phyloP scores from a whole-genome alignment of 2,329 filamentous ascomycete species.

The Cytospora chrysosperma region DNA sequence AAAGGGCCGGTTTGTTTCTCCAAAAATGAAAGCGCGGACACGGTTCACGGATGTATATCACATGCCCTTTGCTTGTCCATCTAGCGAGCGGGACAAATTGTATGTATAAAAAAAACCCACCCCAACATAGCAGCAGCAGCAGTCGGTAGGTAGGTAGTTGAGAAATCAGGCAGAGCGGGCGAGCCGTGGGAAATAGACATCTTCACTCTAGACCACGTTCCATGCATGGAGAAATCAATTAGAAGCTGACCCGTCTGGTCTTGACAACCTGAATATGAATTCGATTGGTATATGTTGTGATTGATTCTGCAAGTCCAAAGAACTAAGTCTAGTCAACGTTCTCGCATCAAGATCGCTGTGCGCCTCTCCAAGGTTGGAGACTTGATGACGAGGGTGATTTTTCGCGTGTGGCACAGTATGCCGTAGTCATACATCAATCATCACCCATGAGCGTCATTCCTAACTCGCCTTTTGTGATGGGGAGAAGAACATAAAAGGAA shows the following conservation, averaged over 20 bases:
- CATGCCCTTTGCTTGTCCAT: neutral
- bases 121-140: conserved; percentile 12
- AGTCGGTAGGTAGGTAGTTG: no score
- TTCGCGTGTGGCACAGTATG: conserved; percentile 8
- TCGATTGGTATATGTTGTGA: neutral
- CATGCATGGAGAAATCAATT: neutral
- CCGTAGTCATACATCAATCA: conserved; percentile 18
- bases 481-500: neutral
- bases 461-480: no score
- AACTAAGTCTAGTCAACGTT: neutral
- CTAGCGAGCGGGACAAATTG: neutral
- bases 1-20: neutral
- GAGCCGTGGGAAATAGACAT: conserved; percentile 21
- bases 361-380: neutral
- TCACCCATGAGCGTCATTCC: neutral
- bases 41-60: neutral
- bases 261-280: no score
- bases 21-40: conserved; percentile 2
- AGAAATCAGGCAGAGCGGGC: conserved; percentile 5
- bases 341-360: neutral
- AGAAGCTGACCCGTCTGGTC: neutral
- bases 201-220: conserved; percentile 15
- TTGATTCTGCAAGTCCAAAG: neutral
- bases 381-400: neutral
- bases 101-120: neutral